A percentile compares a stretch with the other conserved stretches of the same genome.
Conservation (phyloP, 768 basidiomycete species). For the Cytidiella melzeri region DNA sequence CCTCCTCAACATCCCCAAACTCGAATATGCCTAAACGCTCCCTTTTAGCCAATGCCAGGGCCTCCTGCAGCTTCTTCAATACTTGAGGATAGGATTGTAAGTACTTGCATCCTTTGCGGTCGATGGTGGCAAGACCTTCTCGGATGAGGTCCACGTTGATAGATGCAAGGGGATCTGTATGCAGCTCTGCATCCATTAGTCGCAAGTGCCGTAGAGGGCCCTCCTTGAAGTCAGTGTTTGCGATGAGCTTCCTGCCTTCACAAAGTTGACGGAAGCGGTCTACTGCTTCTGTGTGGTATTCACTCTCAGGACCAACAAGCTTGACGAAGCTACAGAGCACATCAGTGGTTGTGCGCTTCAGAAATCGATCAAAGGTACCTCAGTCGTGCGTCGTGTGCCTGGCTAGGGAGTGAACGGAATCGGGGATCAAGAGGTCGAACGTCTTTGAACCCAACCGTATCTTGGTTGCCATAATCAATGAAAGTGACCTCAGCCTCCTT, state of each 20-base stretch:
- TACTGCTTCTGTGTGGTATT: conserved; percentile 81
- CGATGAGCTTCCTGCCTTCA: conserved; percentile 93
- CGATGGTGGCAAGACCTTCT: conserved; percentile 80
- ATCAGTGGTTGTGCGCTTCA: background rate
- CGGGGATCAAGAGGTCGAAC: conserved; percentile 86
- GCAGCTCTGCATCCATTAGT: conserved; percentile 71
- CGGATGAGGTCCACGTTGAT: conserved; percentile 87
- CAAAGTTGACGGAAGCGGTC: conserved; percentile 81
- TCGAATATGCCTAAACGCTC: conserved; percentile 83
- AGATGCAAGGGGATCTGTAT: conserved; percentile 57
- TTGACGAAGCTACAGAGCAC: conserved; percentile 67
- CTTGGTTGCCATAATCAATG: conserved; percentile 95
- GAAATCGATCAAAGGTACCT: conserved; percentile 41
- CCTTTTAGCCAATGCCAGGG: conserved; percentile 59
- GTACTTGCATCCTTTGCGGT: conserved; percentile 74
- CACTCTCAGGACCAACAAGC: conserved; percentile 72
- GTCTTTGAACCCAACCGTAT: conserved; percentile 73
- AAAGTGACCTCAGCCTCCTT: conserved; percentile 94
- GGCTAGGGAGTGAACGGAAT: conserved; percentile 86
- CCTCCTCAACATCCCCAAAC: conserved; percentile 87
- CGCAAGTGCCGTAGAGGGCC: conserved; percentile 77
- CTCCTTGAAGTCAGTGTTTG: conserved; percentile 89
- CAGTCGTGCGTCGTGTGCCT: conserved; percentile 91
- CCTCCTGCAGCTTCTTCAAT: conserved; percentile 55
- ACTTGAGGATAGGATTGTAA: conserved; percentile 63